Percentiles rank a stretch among this genome's conserved stretches.
These are phyloP conservation scores for Ceriops zippeliana DNA, from an alignment of 345 rosid genomes.

Conservation along the genomic window DNA sequence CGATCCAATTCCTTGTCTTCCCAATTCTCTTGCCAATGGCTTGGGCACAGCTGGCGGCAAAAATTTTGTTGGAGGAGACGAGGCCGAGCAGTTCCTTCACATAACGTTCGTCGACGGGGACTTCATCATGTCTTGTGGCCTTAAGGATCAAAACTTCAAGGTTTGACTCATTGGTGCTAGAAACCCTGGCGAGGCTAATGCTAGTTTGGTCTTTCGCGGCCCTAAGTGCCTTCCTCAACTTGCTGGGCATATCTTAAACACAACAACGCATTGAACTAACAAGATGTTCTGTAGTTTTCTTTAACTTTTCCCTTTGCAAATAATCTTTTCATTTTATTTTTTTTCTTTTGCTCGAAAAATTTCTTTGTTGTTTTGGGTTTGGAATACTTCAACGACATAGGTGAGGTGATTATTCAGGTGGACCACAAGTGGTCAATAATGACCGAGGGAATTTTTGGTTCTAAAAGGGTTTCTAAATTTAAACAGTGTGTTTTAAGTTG, in stretches of 20 bases:
- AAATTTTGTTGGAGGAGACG: constrained; percentile 46
- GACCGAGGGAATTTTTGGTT: background rate
- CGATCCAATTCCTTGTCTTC: constrained; percentile 71
- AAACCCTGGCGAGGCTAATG: constrained; percentile 80
- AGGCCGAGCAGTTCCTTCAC: constrained; percentile 46
- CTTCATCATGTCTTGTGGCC: constrained; percentile 76
- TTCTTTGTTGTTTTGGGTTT: background rate
- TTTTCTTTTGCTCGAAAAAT: background rate
- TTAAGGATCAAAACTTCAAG: constrained; percentile 70
- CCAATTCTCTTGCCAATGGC: constrained; percentile 59
- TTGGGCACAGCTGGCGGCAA: constrained; percentile 58
- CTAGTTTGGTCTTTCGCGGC: constrained; percentile 89
- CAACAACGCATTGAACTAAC: too few relatives aligned
- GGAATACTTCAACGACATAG: background rate
- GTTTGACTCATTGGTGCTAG: constrained; percentile 41
- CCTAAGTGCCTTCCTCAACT: constrained; percentile 72
- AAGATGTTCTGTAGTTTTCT: constrained; percentile 38
- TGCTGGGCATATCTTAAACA: constrained; percentile 65
- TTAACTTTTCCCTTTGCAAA: constrained; percentile 34
- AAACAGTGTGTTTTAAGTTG: background rate
- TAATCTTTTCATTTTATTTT: too few relatives aligned
- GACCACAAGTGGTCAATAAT: too few relatives aligned
- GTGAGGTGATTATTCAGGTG: background rate
- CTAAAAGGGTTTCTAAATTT: too few relatives aligned
- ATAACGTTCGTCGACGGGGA: constrained; percentile 61